Evolutionary conservation across 2,329 filamentous ascomycete genomes (phyloP).

Genomic region (Macrophomina phaseolina): DNA sequence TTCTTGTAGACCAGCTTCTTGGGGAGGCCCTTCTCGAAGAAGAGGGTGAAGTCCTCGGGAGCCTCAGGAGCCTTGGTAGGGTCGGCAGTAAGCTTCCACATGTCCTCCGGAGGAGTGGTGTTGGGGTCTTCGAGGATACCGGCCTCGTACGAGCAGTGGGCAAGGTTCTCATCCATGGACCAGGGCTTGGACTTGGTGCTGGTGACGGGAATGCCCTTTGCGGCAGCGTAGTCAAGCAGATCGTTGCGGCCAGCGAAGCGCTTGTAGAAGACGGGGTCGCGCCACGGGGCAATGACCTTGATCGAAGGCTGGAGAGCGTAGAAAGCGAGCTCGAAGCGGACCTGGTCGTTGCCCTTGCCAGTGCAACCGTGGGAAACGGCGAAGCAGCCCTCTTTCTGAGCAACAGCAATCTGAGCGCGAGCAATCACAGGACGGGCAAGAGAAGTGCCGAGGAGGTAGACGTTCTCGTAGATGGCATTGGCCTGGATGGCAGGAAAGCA

Average conservation of each 20-base stretch:
- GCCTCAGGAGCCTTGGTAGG: conserved; percentile 72
- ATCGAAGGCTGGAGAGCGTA: conserved; percentile 68
- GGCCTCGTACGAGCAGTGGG: conserved; percentile 80
- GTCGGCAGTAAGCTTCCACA: conserved; percentile 78
- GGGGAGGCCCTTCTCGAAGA: conserved; percentile 78
- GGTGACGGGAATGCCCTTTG: conserved; percentile 72
- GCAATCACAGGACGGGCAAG: conserved; percentile 75
- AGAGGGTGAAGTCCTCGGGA: conserved; percentile 72
- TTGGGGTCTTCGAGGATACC: conserved; percentile 73
- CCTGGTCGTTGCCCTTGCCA: conserved; percentile 65
- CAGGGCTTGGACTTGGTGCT: conserved; percentile 76
- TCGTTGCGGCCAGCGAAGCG: conserved; percentile 74
- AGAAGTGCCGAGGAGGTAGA: conserved; percentile 65
- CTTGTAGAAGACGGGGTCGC: conserved; percentile 71
- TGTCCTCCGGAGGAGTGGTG: conserved; percentile 72
- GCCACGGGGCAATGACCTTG: conserved; percentile 78
- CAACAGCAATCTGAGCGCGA: conserved; percentile 68
- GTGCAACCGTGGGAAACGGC: conserved; percentile 56
- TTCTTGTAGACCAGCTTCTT: conserved; percentile 64
- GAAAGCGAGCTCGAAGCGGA: conserved; percentile 69
- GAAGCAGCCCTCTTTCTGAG: conserved; percentile 65
- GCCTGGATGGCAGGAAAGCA: conserved; percentile 81
- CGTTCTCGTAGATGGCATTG: conserved; percentile 65
- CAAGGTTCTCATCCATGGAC: conserved; percentile 73
- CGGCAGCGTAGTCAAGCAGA: conserved; percentile 72